Evolutionary conservation across 176 grass and related monocot genomes (phyloP).

Genomic region (Triticum dicoccoides): DNA sequence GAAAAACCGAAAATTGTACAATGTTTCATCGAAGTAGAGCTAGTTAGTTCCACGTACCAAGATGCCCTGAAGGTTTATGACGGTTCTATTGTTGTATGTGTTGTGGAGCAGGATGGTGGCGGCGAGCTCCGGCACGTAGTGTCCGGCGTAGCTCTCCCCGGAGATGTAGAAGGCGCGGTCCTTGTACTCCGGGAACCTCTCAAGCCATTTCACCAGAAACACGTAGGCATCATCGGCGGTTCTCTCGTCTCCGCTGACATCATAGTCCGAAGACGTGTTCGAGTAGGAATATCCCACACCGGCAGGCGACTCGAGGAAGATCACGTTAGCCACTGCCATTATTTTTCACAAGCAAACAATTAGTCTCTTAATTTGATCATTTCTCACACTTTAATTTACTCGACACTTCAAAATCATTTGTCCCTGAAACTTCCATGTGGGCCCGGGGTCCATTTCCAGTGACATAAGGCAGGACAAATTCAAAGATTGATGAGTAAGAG

Average conservation of each 20-base stretch:
- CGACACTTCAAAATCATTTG: no score
- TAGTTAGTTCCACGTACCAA: background rate
- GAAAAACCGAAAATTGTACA: background rate
- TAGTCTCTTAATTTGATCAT: no score
- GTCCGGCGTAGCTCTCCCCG: constrained; percentile 55
- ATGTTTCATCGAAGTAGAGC: background rate
- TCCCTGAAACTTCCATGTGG: no score
- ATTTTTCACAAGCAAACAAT: background rate
- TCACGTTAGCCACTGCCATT: constrained; percentile 43
- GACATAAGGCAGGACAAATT: no score
- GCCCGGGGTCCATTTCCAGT: no score
- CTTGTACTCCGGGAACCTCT: constrained; percentile 49
- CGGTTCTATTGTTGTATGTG: constrained; percentile 25
- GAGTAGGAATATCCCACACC: constrained; percentile 61
- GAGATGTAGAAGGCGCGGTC: constrained; percentile 49
- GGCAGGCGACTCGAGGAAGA: constrained; percentile 55
- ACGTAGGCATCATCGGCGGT: constrained; percentile 31
- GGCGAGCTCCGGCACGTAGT: constrained; percentile 43
- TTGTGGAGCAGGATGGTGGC: constrained; percentile 42
- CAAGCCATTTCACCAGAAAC: constrained; percentile 35
- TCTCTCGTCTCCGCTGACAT: constrained; percentile 30
- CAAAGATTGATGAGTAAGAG: background rate
- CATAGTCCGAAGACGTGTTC: constrained; percentile 30
- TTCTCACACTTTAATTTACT: no score
- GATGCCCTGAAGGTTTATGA: constrained; percentile 49